Conservation (phyloP, 306 rosid genomes). For the Oxytropis ochrocephala region DNA sequence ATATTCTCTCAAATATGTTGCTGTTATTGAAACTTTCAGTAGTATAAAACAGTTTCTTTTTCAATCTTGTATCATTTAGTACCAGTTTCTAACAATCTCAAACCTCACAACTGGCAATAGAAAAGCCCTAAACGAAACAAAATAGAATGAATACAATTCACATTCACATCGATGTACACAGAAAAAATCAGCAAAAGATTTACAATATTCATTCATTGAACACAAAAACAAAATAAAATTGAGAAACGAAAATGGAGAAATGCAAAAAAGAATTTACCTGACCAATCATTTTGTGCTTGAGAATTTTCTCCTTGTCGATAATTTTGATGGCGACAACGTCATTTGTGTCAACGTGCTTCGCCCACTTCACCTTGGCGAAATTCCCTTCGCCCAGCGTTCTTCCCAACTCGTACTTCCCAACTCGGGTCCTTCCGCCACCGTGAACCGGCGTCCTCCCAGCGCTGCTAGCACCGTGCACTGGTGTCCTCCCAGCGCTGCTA, state of each 20-base stretch:
- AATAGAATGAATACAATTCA: too few relatives aligned
- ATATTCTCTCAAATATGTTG: too few relatives aligned
- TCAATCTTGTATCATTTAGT: too few relatives aligned
- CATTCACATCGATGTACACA: constrained; percentile 25
- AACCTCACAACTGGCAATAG: too few relatives aligned
- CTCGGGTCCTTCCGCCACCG: constrained; percentile 39
- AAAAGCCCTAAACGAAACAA: too few relatives aligned
- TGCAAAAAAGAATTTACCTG: constrained; percentile 30
- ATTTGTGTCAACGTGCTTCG: constrained; percentile 44
- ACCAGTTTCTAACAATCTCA: too few relatives aligned
- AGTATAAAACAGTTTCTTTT: too few relatives aligned
- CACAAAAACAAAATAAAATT: too few relatives aligned
- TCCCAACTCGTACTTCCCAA: constrained; percentile 78
- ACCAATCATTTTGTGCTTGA: constrained; percentile 89
- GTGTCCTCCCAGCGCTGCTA: neutral
- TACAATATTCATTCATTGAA: neutral
- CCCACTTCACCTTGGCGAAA: constrained; percentile 89
- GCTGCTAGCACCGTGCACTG: neutral
- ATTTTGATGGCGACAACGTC: constrained; percentile 80
- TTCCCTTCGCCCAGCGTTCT: constrained; percentile 89
- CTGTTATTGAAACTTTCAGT: too few relatives aligned
- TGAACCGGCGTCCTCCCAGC: too few relatives aligned
- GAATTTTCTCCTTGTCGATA: constrained; percentile 72
- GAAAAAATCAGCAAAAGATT: neutral
- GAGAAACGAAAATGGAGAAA: neutral